These are phyloP conservation scores for Poa pratensis DNA, from an alignment of 176 grass and related monocot species.

Conservation along the genomic window DNA sequence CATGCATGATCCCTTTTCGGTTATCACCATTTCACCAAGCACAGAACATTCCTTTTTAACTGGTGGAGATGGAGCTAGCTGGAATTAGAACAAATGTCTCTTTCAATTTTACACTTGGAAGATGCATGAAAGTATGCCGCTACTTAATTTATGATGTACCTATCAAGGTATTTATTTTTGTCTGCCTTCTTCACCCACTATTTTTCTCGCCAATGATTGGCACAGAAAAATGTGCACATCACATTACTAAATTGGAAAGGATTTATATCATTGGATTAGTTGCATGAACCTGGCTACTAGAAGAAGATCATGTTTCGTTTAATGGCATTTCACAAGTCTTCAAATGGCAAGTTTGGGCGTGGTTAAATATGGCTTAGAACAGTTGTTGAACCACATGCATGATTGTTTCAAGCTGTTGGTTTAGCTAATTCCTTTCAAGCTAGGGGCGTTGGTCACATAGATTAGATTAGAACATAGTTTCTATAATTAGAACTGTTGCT, in stretches of 20 bases:
- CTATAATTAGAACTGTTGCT: not conserved
- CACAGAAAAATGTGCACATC: conserved; percentile 22
- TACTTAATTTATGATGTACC: conserved; percentile 40
- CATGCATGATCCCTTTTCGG: conserved; percentile 15
- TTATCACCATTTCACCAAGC: conserved; percentile 39
- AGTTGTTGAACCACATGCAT: conserved; percentile 36
- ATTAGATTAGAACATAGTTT: not conserved
- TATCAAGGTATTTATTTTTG: conserved; percentile 38
- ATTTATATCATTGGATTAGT: conserved; percentile 48
- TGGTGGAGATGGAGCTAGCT: conserved; percentile 16
- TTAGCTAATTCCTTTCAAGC: conserved; percentile 6
- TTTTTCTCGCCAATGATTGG: conserved; percentile 53
- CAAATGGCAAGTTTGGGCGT: conserved; percentile 11
- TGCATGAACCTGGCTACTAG: conserved; percentile 22
- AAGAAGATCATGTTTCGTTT: not conserved
- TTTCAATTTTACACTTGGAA: conserved; percentile 37
- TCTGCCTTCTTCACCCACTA: conserved; percentile 38
- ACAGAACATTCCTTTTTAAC: not conserved
- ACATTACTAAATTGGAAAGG: conserved; percentile 14
- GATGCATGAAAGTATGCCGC: conserved; percentile 27
- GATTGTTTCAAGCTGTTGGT: conserved; percentile 31
- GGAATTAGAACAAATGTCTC: conserved; percentile 33
- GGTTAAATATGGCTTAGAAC: not conserved
- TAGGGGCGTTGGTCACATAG: not conserved
- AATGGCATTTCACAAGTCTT: not conserved